phyloP scores from a whole-genome alignment of 495 filamentous ascomycete species.

The Trichocladium uniseriatum region DNA sequence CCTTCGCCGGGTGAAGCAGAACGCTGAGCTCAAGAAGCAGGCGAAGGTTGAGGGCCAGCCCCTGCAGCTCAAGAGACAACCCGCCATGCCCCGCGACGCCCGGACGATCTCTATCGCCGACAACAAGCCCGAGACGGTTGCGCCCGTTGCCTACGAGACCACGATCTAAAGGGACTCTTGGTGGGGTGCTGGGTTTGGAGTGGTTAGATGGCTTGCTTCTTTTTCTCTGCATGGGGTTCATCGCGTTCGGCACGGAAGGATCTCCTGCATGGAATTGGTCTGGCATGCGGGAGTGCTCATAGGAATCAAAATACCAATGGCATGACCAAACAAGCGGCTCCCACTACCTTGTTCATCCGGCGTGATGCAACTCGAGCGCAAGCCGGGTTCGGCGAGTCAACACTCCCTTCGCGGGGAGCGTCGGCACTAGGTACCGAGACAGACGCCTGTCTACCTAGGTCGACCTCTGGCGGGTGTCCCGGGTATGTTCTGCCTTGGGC shows the following conservation, averaged over 20 bases:
- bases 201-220: constrained; percentile 27
- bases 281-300: constrained; percentile 32
- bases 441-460: no score
- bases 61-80: constrained; percentile 85
- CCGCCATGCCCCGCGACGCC: constrained; percentile 66
- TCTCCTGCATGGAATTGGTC: constrained; percentile 30
- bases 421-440: neutral
- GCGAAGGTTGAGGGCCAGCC: constrained; percentile 81
- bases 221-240: constrained; percentile 32
- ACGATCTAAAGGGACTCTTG: constrained; percentile 62
- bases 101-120: constrained; percentile 65
- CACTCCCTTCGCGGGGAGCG: neutral
- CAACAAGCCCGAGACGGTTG: constrained; percentile 81
- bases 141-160: constrained; percentile 91
- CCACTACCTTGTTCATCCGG: constrained; percentile 7
- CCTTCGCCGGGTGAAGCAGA: constrained; percentile 90
- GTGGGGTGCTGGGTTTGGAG: constrained; percentile 15
- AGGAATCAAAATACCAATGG: constrained; percentile 35
- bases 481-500: constrained; percentile 1
- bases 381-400: neutral
- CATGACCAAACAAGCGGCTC: constrained; percentile 23
- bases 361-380: constrained; percentile 8
- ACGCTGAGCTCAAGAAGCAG: constrained; percentile 82
- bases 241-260: constrained; percentile 32
- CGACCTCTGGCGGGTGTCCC: constrained; percentile 2